Evolutionary conservation across 768 basidiomycete species (phyloP), one percentile per base, ranked within the genome.

Genomic region (Tylopilus plumbeoviolaceoides): DNA sequence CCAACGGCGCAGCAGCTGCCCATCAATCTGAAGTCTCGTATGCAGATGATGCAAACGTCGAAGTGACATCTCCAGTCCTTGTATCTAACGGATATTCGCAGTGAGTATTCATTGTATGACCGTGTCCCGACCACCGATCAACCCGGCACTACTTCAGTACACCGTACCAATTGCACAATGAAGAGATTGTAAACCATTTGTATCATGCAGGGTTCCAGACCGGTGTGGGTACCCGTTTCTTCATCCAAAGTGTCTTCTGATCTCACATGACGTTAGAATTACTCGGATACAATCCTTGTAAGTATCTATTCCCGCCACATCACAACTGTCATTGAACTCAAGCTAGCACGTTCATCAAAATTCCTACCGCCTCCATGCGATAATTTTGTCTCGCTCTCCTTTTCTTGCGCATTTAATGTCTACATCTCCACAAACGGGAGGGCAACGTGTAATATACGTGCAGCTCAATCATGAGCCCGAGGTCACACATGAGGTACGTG

Each of bases 351-450:
- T 87, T 51, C 81, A 84, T 64, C 82, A 85, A 76, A 81, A 81
- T 69, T 74, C 77, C 55, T 91, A 90, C 69, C 81, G 83, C 50
- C 80, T 91, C 33, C 89, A 93, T 72, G 82, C 86, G 57, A 87
- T 95, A 69, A 85, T 94, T 59, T 77, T 95, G 56, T 89, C 91
- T 55, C 85, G 87, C 48, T 93, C 91, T 30, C 91, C 93, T 35
- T 89, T 83, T 71, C 81, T 95, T 63, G 89, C 87, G 38, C 90
- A 92, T 68, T 77, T 91, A 59, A 90, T 95, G 85, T 87, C 85
- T 50, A 89, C 87, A 45, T 84, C 86, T 31, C 84, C 85, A 23
- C 84, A 83, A 69, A 73, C 76, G 35, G 76, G 77, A 54, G 84
- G 79, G 14, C 83, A 84, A 61, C 80, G 84, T 59, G 75, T 81